These are phyloP conservation scores for Saprolegnia parasitica DNA, from an alignment of 352 stramenopile species.

Conservation along the genomic window DNA sequence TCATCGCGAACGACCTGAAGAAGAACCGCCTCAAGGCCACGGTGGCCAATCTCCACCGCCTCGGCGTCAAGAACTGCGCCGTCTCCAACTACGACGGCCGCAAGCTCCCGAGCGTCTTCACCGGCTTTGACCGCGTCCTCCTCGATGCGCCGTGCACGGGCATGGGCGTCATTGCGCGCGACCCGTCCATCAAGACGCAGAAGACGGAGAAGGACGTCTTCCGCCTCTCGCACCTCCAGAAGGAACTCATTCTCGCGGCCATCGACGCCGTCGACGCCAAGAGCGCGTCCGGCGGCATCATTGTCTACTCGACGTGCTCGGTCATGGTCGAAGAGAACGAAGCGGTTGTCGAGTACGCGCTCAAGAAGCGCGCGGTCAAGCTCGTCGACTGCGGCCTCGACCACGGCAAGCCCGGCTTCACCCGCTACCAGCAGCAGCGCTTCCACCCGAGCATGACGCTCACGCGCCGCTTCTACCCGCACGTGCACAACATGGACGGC, in stretches of 20 bases:
- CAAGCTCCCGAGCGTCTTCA: constrained; percentile 91
- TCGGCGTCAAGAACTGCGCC: constrained; percentile 98
- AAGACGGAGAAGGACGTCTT: constrained; percentile 91
- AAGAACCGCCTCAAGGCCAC: constrained; percentile 96
- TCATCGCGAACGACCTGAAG: constrained; percentile 99
- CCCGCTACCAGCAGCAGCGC: constrained; percentile 93
- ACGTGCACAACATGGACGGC: constrained; percentile 99
- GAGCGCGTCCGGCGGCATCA: constrained; percentile 94
- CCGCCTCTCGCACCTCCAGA: constrained; percentile 94
- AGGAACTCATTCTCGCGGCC: constrained; percentile 98
- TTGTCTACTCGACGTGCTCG: constrained; percentile 99
- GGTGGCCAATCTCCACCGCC: constrained; percentile 97
- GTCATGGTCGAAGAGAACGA: constrained; percentile 93
- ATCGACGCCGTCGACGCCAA: constrained; percentile 97
- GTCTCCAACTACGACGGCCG: constrained; percentile 96
- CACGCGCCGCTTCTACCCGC: constrained; percentile 98
- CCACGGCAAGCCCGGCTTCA: constrained; percentile 93
- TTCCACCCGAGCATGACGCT: constrained; percentile 97
- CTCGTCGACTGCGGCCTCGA: constrained; percentile 96
- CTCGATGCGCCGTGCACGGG: constrained; percentile 99
- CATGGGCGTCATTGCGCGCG: constrained; percentile 96
- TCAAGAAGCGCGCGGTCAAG: constrained; percentile 98
- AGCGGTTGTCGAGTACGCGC: constrained; percentile 98
- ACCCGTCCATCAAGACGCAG: constrained; percentile 98
- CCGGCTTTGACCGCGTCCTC: constrained; percentile 97